These are phyloP conservation scores for Andrographis paniculata DNA, from an alignment of 305 asterid species.

Conservation along the genomic window DNA sequence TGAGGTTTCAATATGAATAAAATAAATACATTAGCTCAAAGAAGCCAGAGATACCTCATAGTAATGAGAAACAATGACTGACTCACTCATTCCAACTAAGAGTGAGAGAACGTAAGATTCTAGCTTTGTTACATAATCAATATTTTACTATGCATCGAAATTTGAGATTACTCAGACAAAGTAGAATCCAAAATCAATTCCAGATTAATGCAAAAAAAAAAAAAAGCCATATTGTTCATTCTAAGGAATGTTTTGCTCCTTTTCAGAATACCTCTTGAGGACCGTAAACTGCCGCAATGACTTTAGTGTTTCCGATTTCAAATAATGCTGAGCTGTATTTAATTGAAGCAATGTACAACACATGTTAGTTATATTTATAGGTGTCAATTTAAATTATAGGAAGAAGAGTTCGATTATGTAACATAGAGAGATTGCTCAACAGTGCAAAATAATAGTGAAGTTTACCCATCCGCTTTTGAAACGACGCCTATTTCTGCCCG, in stretches of 20 bases:
- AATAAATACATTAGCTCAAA: too few relatives aligned
- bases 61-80: too few relatives aligned
- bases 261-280: slow-evolving; percentile 75
- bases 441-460: too few relatives aligned
- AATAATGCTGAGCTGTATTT: slow-evolving; percentile 96
- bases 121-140: background rate
- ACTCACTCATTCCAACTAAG: background rate
- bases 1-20: too few relatives aligned
- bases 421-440: background rate
- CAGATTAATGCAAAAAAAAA: background rate
- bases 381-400: slow-evolving; percentile 8
- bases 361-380: slow-evolving; percentile 12
- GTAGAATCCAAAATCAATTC: background rate
- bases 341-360: too few relatives aligned
- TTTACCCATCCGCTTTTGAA: slow-evolving; percentile 89
- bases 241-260: background rate
- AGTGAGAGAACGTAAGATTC: background rate
- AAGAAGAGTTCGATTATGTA: background rate
- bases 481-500: slow-evolving; percentile 82
- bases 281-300: slow-evolving; percentile 95
- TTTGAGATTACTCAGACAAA: background rate
- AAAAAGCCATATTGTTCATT: background rate
- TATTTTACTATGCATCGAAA: background rate
- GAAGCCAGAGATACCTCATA: too few relatives aligned
- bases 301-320: slow-evolving; percentile 97